Evolutionary conservation across 192 early-diverging fungal species (phyloP).

Genomic region (Coemansia umbellata): DNA sequence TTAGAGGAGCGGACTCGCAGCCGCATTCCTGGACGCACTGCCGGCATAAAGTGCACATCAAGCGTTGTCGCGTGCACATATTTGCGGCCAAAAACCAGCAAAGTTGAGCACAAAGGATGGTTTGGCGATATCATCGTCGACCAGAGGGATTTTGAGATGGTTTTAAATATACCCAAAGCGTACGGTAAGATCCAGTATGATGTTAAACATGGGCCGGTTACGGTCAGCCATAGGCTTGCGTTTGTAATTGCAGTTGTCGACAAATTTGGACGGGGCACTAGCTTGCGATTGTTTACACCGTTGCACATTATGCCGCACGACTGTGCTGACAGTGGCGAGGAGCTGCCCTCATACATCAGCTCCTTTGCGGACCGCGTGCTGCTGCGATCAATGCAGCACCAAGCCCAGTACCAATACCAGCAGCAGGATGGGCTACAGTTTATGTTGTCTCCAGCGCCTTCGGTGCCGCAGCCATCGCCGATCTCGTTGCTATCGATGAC

Average conservation of each 20-base stretch:
- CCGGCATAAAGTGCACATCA: slow-evolving; percentile 21
- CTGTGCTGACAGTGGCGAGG: slow-evolving; percentile 17
- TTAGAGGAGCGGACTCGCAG: slow-evolving; percentile 49
- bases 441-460: background rate
- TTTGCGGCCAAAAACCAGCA: slow-evolving; percentile 18
- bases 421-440: background rate
- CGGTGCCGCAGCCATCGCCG: background rate
- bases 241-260: slow-evolving; percentile 48
- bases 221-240: slow-evolving; percentile 44
- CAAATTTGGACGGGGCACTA: slow-evolving; percentile 37
- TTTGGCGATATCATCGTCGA: slow-evolving; percentile 30
- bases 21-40: slow-evolving; percentile 1
- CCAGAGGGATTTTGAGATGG: slow-evolving; percentile 46
- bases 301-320: slow-evolving; percentile 48
- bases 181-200: slow-evolving; percentile 49
- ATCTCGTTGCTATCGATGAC: too few relatives aligned
- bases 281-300: slow-evolving; percentile 44
- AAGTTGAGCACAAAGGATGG: slow-evolving; percentile 19
- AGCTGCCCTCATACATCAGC: slow-evolving; percentile 37
- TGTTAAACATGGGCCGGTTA: slow-evolving; percentile 43
- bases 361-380: slow-evolving; percentile 44
- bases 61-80: slow-evolving; percentile 29
- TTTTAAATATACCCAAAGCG: slow-evolving; percentile 42
- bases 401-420: background rate
- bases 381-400: slow-evolving; percentile 3